Conservation (phyloP, 306 rosid species). For the Prunus campanulata region DNA sequence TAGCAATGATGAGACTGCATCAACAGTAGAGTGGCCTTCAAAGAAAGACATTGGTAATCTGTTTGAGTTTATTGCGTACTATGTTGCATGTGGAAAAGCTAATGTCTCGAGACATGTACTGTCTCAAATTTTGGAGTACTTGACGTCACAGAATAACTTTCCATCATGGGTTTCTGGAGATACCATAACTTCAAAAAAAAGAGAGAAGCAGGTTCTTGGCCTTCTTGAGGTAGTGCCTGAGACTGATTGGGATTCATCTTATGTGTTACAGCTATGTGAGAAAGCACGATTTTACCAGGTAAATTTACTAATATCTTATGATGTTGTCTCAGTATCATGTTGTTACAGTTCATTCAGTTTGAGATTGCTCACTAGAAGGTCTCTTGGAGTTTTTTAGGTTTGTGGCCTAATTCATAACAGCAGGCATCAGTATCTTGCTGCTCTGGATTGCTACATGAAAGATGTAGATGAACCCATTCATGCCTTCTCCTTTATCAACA, state of each 20-base stretch:
- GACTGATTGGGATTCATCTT: conserved; percentile 76
- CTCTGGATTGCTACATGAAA: conserved; percentile 88
- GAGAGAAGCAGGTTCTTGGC: conserved; percentile 90
- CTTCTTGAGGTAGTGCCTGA: conserved; percentile 77
- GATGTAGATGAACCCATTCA: conserved; percentile 83
- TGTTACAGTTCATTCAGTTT: conserved; percentile 17
- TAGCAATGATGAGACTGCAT: conserved; percentile 32
- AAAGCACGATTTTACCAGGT: conserved; percentile 77
- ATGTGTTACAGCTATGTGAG: conserved; percentile 72
- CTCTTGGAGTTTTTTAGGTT: conserved; percentile 50
- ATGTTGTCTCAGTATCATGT: conserved; percentile 25
- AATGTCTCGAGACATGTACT: conserved; percentile 61
- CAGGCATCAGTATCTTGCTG: conserved; percentile 66
- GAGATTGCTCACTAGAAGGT: conserved; percentile 18
- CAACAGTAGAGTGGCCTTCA: conserved; percentile 57
- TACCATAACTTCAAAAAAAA: conserved; percentile 44
- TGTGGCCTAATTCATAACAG: conserved; percentile 82
- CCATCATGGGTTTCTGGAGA: conserved; percentile 32
- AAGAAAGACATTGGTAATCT: conserved; percentile 63
- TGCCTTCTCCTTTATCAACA: conserved; percentile 82
- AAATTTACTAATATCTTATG: conserved; percentile 19
- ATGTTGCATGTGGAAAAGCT: conserved; percentile 73
- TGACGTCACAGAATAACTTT: conserved; percentile 53
- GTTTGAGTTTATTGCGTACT: conserved; percentile 75
- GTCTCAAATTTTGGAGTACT: conserved; percentile 68